phyloP scores from a whole-genome alignment of 2,329 filamentous ascomycete genomes.

The Aulographum hederae region DNA sequence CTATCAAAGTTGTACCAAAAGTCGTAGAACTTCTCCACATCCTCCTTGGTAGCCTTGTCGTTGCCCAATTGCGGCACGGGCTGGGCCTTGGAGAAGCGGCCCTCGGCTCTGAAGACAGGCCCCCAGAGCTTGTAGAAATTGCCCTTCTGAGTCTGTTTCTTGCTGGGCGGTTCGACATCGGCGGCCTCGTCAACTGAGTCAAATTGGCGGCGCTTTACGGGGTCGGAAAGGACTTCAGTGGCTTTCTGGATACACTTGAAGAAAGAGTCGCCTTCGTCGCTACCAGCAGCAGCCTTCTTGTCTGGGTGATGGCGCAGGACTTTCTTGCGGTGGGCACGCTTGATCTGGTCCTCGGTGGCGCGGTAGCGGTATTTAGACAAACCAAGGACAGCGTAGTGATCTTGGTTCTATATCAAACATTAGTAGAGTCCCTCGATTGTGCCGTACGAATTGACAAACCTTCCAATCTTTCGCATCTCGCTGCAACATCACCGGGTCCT shows the following conservation, averaged over 20 bases:
- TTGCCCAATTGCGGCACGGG: constrained; percentile 77
- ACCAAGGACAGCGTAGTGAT: constrained; percentile 94
- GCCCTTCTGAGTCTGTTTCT: constrained; percentile 72
- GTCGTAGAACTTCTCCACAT: constrained; percentile 95
- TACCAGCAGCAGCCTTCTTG: constrained; percentile 87
- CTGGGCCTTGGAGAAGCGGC: constrained; percentile 77
- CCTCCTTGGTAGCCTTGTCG: constrained; percentile 67
- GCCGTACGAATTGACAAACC: constrained; percentile 30
- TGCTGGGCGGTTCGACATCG: constrained; percentile 77
- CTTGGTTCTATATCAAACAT: constrained; percentile 47
- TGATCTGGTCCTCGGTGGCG: constrained; percentile 96
- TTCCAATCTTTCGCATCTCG: constrained; percentile 99
- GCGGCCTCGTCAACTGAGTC: constrained; percentile 92
- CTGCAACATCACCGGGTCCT: constrained; percentile 82
- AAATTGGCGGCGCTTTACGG: constrained; percentile 80
- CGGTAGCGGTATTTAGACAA: constrained; percentile 80
- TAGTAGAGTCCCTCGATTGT: constrained; percentile 1
- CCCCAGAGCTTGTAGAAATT: constrained; percentile 95
- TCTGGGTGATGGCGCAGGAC: constrained; percentile 97
- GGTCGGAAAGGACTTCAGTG: constrained; percentile 82
- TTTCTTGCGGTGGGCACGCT: constrained; percentile 98
- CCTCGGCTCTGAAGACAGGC: constrained; percentile 78
- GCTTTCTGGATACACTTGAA: constrained; percentile 99
- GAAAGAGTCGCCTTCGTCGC: constrained; percentile 86
- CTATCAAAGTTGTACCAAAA: constrained; percentile 99